Evolutionary conservation across 129 eudicot species (phyloP).

Genomic region (Lonicera japonica): DNA sequence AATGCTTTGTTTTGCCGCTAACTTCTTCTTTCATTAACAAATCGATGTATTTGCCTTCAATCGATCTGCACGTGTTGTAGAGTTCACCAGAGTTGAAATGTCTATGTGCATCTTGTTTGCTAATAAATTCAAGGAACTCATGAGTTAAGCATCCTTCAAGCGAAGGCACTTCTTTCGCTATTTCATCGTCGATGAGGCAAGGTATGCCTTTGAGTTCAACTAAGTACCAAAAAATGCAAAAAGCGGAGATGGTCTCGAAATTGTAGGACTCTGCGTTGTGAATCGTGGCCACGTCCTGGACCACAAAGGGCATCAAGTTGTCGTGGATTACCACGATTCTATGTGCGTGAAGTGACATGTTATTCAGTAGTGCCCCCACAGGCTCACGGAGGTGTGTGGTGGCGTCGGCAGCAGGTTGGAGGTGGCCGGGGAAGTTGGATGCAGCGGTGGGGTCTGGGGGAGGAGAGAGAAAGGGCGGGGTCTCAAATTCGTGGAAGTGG

Average conservation of each 20-base stretch:
- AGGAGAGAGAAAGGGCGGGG: slow-evolving; percentile 32
- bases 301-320: slow-evolving; percentile 40
- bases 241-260: slow-evolving; percentile 39
- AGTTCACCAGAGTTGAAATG: slow-evolving; percentile 19
- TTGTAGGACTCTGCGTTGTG: slow-evolving; percentile 49
- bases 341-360: slow-evolving; percentile 14
- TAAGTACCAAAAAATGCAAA: slow-evolving; percentile 3
- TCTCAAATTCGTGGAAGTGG: slow-evolving; percentile 45
- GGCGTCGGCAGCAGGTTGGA: slow-evolving; percentile 34
- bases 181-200: slow-evolving; percentile 2
- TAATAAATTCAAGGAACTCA: too few species aligned
- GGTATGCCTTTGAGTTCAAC: slow-evolving; percentile 11
- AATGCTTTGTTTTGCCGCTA: slow-evolving; percentile 11
- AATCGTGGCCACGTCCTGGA: slow-evolving; percentile 34
- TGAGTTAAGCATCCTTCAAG: too few species aligned
- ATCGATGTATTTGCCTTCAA: slow-evolving; percentile 33
- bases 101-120: too few species aligned
- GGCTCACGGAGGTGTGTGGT: slow-evolving; percentile 35
- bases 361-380: slow-evolving; percentile 21
- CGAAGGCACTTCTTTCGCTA: background rate
- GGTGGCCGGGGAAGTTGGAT: slow-evolving; percentile 49
- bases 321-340: slow-evolving; percentile 50
- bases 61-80: slow-evolving; percentile 24
- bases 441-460: slow-evolving; percentile 39
- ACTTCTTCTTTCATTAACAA: slow-evolving; percentile 16